A percentile compares a stretch with the other conserved stretches of the same genome.
phyloP scores from a whole-genome alignment of 345 rosid species.

The Salix suchowensis region DNA sequence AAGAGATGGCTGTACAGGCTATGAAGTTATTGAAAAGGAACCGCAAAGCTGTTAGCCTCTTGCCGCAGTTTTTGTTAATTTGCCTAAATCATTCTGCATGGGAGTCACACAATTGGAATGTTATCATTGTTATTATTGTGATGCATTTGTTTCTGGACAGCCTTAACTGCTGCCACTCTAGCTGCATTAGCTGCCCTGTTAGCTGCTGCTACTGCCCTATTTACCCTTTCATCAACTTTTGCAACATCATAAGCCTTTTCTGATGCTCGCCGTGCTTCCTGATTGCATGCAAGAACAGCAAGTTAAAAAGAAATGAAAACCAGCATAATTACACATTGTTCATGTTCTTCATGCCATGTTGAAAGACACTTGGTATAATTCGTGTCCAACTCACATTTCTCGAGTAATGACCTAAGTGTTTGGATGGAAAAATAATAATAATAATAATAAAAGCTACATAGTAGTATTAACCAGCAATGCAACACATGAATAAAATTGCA shows the following conservation, averaged over 20 bases:
- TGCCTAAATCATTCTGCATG: neutral
- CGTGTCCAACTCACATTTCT: neutral
- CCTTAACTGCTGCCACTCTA: constrained; percentile 79
- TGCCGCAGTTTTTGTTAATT: constrained; percentile 1
- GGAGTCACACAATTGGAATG: constrained; percentile 41
- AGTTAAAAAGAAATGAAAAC: neutral
- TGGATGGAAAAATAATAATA: neutral
- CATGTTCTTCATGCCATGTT: neutral
- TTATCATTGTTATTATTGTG: constrained; percentile 38
- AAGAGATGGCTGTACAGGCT: constrained; percentile 9
- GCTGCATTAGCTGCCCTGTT: constrained; percentile 91
- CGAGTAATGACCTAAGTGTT: neutral
- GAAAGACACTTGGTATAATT: neutral
- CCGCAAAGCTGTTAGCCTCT: constrained; percentile 12
- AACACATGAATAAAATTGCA: neutral
- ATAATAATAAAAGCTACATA: neutral
- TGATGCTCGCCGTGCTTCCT: constrained; percentile 85
- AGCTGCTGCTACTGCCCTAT: constrained; percentile 77
- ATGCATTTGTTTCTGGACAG: constrained; percentile 73
- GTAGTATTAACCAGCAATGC: neutral
- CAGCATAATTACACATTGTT: neutral
- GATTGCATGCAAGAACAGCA: constrained; percentile 14
- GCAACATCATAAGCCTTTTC: constrained; percentile 80
- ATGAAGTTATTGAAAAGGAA: constrained; percentile 8
- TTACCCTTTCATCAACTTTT: constrained; percentile 92